These are phyloP conservation scores for Taphrina confusa DNA, from an alignment of 1,139 yeast species.

Conservation along the genomic window DNA sequence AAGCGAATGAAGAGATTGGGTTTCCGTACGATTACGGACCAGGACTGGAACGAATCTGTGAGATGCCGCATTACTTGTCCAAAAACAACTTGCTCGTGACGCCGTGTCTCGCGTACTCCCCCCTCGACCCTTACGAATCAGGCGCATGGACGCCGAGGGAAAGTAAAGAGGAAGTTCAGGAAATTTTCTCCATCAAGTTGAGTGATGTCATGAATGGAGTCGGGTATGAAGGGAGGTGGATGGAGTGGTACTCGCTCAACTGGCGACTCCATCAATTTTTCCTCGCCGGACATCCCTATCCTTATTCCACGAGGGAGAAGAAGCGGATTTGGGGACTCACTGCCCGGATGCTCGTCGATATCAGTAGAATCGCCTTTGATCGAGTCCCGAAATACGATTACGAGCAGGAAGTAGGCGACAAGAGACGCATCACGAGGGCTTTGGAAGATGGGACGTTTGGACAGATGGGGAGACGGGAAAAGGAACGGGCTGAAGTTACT, in stretches of 20 bases:
- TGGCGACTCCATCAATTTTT: slow-evolving; percentile 43
- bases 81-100: slow-evolving; percentile 78
- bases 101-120: slow-evolving; percentile 75
- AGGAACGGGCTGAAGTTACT: slow-evolving; percentile 20
- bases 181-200: slow-evolving; percentile 46
- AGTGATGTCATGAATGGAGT: slow-evolving; percentile 43
- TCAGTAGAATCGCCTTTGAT: slow-evolving; percentile 61
- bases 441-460: slow-evolving; percentile 17
- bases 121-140: slow-evolving; percentile 43
- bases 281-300: slow-evolving; percentile 44
- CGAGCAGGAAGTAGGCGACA: slow-evolving; percentile 27
- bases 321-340: slow-evolving; percentile 88
- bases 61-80: slow-evolving; percentile 70
- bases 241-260: slow-evolving; percentile 47
- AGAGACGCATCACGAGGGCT: slow-evolving; percentile 14
- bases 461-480: neutral
- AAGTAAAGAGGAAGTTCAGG: slow-evolving; percentile 44
- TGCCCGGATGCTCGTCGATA: slow-evolving; percentile 78
- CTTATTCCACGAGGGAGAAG: slow-evolving; percentile 4
- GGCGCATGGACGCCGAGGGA: slow-evolving; percentile 49
- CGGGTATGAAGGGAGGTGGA: slow-evolving; percentile 46
- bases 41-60: slow-evolving; percentile 44
- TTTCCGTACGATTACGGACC: slow-evolving; percentile 56
- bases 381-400: slow-evolving; percentile 45
- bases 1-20: slow-evolving; percentile 85